Percentiles rank a stretch among this genome's conserved stretches.
phyloP scores from a whole-genome alignment of 306 rosid species.

The Acacia crassicarpa region DNA sequence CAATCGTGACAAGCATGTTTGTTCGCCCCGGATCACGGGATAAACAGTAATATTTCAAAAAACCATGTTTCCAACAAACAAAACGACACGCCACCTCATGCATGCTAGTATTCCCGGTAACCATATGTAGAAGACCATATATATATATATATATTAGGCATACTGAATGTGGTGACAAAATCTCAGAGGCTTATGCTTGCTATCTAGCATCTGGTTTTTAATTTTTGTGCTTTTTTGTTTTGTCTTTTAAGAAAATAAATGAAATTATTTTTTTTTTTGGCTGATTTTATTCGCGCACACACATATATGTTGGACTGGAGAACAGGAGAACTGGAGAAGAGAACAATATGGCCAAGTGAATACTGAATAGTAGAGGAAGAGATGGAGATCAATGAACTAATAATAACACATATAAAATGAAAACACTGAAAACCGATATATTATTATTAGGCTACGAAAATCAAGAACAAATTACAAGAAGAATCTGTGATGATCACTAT shows the following conservation, averaged over 20 bases:
- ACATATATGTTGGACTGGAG: background rate
- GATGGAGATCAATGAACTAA: background rate
- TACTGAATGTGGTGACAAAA: background rate
- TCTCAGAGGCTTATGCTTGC: background rate
- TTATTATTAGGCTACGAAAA: background rate
- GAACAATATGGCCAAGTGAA: background rate
- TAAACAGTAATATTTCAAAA: slow-evolving; percentile 27
- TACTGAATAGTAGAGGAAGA: background rate
- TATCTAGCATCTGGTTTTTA: background rate
- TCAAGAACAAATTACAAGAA: slow-evolving; percentile 7
- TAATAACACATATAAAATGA: background rate
- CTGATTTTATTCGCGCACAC: background rate
- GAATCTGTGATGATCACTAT: background rate
- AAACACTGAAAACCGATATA: background rate
- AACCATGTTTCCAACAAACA: background rate
- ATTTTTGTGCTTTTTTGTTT: background rate
- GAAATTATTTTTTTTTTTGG: background rate
- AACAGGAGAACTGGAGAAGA: background rate
- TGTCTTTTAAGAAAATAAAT: background rate
- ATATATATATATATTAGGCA: background rate
- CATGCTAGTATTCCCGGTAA: too few species aligned
- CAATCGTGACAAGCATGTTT: slow-evolving; percentile 5
- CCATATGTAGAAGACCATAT: too few species aligned
- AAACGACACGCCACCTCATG: too few species aligned
- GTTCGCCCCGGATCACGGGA: slow-evolving; percentile 22